A percentile compares a stretch with the other conserved stretches of the same genome.
phyloP scores from a whole-genome alignment of 441 rosid genomes.

The Flueggea neowawraea region DNA sequence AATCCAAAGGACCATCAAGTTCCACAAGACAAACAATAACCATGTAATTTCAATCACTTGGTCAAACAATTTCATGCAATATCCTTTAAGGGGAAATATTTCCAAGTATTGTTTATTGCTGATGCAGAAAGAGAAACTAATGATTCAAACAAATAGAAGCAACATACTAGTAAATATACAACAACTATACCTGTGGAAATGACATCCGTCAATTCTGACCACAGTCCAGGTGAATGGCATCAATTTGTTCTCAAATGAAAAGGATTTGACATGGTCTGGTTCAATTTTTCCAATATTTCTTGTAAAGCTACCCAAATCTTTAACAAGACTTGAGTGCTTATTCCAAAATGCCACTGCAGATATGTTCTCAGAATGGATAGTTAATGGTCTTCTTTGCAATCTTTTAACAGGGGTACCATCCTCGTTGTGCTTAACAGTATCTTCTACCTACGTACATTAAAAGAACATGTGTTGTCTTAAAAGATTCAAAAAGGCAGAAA shows the following conservation, averaged over 20 bases:
- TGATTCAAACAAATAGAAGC: neutral
- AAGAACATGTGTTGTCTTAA: neutral
- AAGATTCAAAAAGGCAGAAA: neutral
- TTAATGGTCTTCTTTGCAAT: constrained; percentile 53
- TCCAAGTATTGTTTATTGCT: too few relatives aligned
- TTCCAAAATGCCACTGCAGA: constrained; percentile 77
- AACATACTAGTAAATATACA: neutral
- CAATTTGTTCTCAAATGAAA: constrained; percentile 69
- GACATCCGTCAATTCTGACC: constrained; percentile 91
- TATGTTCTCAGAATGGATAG: constrained; percentile 57
- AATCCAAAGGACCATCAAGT: too few relatives aligned
- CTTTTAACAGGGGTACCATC: constrained; percentile 75
- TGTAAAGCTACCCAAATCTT: constrained; percentile 57
- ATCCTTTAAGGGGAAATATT: too few relatives aligned
- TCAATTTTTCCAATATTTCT: constrained; percentile 55
- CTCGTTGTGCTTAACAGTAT: constrained; percentile 66
- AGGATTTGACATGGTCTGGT: constrained; percentile 61
- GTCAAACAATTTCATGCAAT: too few relatives aligned
- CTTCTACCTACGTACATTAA: constrained; percentile 56
- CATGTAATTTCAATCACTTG: too few relatives aligned
- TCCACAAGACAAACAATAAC: too few relatives aligned
- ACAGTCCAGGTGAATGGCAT: constrained; percentile 84
- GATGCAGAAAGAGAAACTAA: constrained; percentile 2
- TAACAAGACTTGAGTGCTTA: constrained; percentile 44
- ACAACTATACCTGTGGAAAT: constrained; percentile 79